phyloP scores from a whole-genome alignment of 306 rosid genomes.

The Ziziphus jujuba region DNA sequence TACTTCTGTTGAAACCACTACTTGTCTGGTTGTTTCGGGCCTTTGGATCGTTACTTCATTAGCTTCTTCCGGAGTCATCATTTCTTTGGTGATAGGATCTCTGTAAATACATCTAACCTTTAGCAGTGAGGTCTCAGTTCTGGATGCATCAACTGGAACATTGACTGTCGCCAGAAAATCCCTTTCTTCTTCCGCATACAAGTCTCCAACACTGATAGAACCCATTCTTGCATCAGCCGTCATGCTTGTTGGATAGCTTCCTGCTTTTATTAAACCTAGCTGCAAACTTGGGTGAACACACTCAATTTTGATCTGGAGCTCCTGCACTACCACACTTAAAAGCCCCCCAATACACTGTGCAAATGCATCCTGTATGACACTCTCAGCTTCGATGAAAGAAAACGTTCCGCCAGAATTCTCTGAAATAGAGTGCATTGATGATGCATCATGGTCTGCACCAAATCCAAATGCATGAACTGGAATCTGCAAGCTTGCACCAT shows the following conservation, averaged over 20 bases:
- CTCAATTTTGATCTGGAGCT: slow-evolving; percentile 53
- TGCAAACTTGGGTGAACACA: slow-evolving; percentile 58
- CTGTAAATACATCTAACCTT: slow-evolving; percentile 51
- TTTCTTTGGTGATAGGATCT: slow-evolving; percentile 71
- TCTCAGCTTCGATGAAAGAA: slow-evolving; percentile 87
- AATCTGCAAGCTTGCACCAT: slow-evolving; percentile 51
- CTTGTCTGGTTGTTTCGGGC: slow-evolving; percentile 48
- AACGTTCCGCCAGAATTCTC: slow-evolving; percentile 93
- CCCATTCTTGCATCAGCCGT: slow-evolving; percentile 54
- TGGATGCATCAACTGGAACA: slow-evolving; percentile 60
- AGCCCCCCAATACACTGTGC: slow-evolving; percentile 99
- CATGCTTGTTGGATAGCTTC: slow-evolving; percentile 65
- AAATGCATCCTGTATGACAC: slow-evolving; percentile 91
- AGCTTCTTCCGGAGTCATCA: slow-evolving; percentile 39
- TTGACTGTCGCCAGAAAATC: slow-evolving; percentile 71
- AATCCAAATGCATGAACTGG: slow-evolving; percentile 94
- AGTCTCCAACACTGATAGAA: slow-evolving; percentile 65
- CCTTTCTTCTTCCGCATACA: slow-evolving; percentile 94
- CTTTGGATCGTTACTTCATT: slow-evolving; percentile 72
- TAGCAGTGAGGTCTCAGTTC: slow-evolving; percentile 61
- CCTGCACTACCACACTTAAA: slow-evolving; percentile 90
- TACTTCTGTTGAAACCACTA: slow-evolving; percentile 65
- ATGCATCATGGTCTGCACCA: slow-evolving; percentile 86
- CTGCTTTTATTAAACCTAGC: slow-evolving; percentile 67
- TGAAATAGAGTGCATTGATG: slow-evolving; percentile 75